Evolutionary conservation across 371 early-diverging fungal species (phyloP).

Genomic region (Basidiobolus meristosporus): DNA sequence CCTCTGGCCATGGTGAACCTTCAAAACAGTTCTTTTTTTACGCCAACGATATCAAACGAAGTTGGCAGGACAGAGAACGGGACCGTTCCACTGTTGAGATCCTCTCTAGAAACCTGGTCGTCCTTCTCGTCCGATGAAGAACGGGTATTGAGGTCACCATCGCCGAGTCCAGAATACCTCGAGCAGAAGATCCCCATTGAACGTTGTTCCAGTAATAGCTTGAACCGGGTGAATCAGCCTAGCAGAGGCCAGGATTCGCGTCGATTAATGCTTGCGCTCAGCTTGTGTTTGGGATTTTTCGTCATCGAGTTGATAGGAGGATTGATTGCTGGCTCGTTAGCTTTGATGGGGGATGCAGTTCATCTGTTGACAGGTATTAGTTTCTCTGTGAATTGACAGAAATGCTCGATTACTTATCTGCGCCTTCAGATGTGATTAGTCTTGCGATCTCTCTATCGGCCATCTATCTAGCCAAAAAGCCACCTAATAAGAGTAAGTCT

Average conservation of each 20-base stretch:
- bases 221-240: too few relatives aligned
- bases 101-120: too few relatives aligned
- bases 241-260: conserved; percentile 5
- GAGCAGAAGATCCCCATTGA: too few relatives aligned
- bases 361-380: conserved; percentile 39
- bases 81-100: too few relatives aligned
- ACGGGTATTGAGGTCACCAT: too few relatives aligned
- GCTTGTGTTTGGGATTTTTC: conserved; percentile 40
- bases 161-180: too few relatives aligned
- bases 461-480: conserved; percentile 44
- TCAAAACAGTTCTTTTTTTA: too few relatives aligned
- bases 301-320: conserved; percentile 47
- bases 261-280: conserved; percentile 25
- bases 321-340: conserved; percentile 37
- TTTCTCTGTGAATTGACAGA: background rate
- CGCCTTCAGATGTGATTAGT: conserved; percentile 34
- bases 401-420: background rate
- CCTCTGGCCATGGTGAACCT: too few relatives aligned
- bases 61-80: too few relatives aligned
- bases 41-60: too few relatives aligned
- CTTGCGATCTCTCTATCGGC: conserved; percentile 52
- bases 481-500: conserved; percentile 33
- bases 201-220: too few relatives aligned
- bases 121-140: too few relatives aligned
- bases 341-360: conserved; percentile 56